Percentiles rank a stretch among this genome's conserved stretches.
phyloP scores from a whole-genome alignment of 371 early-diverging fungal species.

The Apophysomyces sp. region DNA sequence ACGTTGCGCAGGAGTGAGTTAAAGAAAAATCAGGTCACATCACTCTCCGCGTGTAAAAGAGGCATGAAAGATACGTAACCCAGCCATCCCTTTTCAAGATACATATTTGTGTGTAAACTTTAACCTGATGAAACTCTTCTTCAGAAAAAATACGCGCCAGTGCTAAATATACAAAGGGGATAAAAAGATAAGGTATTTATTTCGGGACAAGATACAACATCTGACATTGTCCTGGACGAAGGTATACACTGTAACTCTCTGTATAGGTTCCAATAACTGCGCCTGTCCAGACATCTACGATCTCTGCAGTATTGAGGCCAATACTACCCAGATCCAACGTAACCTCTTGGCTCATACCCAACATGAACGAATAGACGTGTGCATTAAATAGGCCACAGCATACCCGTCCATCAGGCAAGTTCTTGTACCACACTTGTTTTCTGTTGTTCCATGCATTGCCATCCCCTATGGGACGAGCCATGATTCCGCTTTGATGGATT shows the following conservation, averaged over 20 bases:
- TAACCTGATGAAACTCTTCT: no score
- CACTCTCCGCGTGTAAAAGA: not conserved
- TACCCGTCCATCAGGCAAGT: constrained; percentile 17
- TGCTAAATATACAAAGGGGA: no score
- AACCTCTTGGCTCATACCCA: constrained; percentile 19
- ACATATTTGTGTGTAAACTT: no score
- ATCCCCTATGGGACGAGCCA: constrained; percentile 24
- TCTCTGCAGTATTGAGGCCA: constrained; percentile 4
- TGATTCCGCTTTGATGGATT: constrained; percentile 27
- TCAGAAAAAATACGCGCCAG: no score
- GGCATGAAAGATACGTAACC: not conserved
- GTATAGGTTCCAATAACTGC: constrained; percentile 14
- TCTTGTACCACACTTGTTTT: constrained; percentile 36
- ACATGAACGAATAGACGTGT: constrained; percentile 21
- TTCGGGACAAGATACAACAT: constrained; percentile 12
- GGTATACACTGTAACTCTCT: constrained; percentile 8
- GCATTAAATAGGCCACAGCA: constrained; percentile 32
- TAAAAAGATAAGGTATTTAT: not conserved
- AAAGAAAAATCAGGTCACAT: not conserved
- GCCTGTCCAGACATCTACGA: constrained; percentile 27
- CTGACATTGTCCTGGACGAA: constrained; percentile 31
- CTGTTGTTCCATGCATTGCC: constrained; percentile 22
- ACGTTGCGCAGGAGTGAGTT: not conserved
- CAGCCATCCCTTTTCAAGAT: no score
- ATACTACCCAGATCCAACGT: constrained; percentile 12